phyloP scores from a whole-genome alignment of 2,329 filamentous ascomycete genomes.

The Geosmithia morbida region DNA sequence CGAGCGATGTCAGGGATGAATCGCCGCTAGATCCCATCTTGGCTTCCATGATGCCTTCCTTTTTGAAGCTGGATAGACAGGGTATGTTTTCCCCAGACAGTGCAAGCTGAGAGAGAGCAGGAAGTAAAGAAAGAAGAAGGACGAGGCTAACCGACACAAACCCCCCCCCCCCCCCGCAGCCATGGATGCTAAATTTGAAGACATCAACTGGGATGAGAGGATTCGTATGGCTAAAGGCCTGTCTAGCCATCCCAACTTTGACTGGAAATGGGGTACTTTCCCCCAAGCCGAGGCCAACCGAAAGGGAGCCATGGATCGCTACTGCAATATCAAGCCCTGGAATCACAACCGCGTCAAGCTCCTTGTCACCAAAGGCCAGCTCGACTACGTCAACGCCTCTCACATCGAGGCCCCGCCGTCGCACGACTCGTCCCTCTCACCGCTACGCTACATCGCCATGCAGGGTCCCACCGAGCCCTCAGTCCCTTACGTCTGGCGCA shows the following conservation, averaged over 20 bases:
- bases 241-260: constrained; percentile 8
- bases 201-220: constrained; percentile 38
- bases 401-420: constrained; percentile 43
- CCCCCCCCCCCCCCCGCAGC: too few relatives aligned
- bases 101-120: too few relatives aligned
- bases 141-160: too few relatives aligned
- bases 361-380: constrained; percentile 55
- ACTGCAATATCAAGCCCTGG: constrained; percentile 82
- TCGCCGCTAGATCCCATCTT: not conserved
- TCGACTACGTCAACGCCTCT: constrained; percentile 76
- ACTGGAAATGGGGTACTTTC: constrained; percentile 19
- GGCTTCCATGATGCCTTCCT: constrained; percentile 18
- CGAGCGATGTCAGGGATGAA: not conserved
- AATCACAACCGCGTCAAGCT: constrained; percentile 74
- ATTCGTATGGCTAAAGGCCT: constrained; percentile 25
- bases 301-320: constrained; percentile 52
- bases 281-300: constrained; percentile 16
- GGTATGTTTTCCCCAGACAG: too few relatives aligned
- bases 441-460: constrained; percentile 71
- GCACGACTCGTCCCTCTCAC: constrained; percentile 19
- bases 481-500: constrained; percentile 80
- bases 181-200: constrained; percentile 34
- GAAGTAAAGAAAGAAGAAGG: too few relatives aligned
- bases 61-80: constrained; percentile 19
- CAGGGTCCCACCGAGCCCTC: constrained; percentile 74